A percentile compares a stretch with the other conserved stretches of the same genome.
Evolutionary conservation across 1,284 basidiomycete species (phyloP).

Genomic region (Cerioporus squamosus): DNA sequence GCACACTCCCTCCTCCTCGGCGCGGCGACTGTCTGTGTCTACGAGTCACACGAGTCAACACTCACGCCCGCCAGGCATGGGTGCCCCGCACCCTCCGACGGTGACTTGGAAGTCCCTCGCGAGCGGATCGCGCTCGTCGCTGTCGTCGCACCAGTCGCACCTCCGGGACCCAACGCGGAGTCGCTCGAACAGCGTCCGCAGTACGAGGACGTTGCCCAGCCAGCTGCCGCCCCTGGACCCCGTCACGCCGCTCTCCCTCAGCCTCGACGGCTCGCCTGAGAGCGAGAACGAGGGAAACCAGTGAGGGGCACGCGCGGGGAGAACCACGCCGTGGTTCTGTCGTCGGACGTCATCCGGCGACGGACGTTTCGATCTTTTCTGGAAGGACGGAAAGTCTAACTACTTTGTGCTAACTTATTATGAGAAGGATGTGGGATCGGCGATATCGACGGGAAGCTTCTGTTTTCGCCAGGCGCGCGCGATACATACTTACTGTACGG

Average conservation of each 20-base stretch:
- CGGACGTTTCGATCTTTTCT: neutral
- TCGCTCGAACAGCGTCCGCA: conserved; percentile 28
- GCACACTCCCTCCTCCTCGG: conserved; percentile 3
- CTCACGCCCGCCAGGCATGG: conserved; percentile 1
- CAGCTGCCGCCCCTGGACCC: conserved; percentile 28
- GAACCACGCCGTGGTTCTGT: neutral
- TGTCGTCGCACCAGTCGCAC: neutral
- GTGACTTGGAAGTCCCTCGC: conserved; percentile 17
- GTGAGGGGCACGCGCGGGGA: neutral
- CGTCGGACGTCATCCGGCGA: neutral
- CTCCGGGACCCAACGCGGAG: conserved; percentile 11
- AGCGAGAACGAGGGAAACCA: conserved; percentile 2
- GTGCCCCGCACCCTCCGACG: neutral
- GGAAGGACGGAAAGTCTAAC: neutral
- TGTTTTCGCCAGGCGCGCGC: neutral
- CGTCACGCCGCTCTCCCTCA: conserved; percentile 25
- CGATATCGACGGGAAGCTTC: neutral
- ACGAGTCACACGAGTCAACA: neutral
- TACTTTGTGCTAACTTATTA: neutral
- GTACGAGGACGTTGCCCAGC: conserved; percentile 21
- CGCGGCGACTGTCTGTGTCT: conserved; percentile 10
- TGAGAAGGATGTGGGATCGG: neutral
- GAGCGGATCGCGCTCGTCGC: conserved; percentile 5
- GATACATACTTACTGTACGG: neutral
- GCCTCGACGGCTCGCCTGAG: conserved; percentile 10